Conservation (phyloP, 495 filamentous ascomycete species). For the Achaetomiella virescens region DNA sequence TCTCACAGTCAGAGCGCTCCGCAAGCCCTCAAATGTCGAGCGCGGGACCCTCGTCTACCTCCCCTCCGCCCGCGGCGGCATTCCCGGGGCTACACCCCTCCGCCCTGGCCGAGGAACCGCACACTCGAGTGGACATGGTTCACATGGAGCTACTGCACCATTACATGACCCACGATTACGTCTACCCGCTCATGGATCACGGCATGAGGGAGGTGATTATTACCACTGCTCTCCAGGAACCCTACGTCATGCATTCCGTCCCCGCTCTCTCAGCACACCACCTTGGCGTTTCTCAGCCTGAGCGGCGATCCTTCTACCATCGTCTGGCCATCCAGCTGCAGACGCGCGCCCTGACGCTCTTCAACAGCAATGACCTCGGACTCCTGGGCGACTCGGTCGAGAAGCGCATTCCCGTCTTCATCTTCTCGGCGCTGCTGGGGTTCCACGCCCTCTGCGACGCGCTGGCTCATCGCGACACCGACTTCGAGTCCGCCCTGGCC, state of each 20-base stretch:
- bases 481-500: conserved; percentile 36
- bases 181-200: conserved; percentile 7
- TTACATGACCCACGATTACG: conserved; percentile 14
- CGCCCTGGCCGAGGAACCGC: conserved; percentile 2
- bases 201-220: conserved; percentile 12
- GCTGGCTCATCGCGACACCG: conserved; percentile 22
- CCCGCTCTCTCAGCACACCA: conserved; percentile 44
- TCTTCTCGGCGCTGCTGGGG: conserved; percentile 45
- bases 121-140: conserved; percentile 21
- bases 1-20: conserved; percentile 6
- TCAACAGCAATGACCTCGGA: conserved; percentile 33
- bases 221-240: conserved; percentile 20
- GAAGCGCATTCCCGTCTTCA: conserved; percentile 39
- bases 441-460: conserved; percentile 45
- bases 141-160: conserved; percentile 35
- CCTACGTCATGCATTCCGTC: conserved; percentile 40
- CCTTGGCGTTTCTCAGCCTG: conserved; percentile 30
- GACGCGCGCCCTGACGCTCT: conserved; percentile 40
- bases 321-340: conserved; percentile 44
- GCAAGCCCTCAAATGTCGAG: conserved; percentile 6
- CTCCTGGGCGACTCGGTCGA: conserved; percentile 18
- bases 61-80: not conserved
- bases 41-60: conserved; percentile 3
- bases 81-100: conserved; percentile 4
- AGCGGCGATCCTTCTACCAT: conserved; percentile 32